A percentile compares a stretch with the other conserved stretches of the same genome.
These are phyloP conservation scores for Raddia distichophylla DNA, from an alignment of 176 grass and related monocot species.

Conservation along the genomic window DNA sequence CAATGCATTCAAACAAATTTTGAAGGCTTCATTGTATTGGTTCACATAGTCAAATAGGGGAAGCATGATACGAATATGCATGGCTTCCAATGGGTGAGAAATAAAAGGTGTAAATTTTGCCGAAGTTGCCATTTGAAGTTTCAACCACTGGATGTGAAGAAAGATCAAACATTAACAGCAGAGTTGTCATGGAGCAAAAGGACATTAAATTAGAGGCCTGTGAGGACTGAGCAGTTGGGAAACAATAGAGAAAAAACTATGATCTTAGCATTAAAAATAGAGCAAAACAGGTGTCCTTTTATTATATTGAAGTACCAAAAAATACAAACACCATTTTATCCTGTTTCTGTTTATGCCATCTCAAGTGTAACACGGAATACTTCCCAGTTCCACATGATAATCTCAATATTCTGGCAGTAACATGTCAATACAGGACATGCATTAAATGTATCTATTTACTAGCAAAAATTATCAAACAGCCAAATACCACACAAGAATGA, in stretches of 20 bases:
- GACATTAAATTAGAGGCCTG: not conserved
- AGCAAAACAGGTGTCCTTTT: not conserved
- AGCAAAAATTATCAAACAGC: not conserved
- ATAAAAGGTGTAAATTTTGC: not conserved
- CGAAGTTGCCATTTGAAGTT: not conserved
- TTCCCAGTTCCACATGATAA: not conserved
- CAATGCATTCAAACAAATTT: not conserved
- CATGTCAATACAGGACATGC: not conserved
- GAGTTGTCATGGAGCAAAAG: not conserved
- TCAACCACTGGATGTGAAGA: not conserved
- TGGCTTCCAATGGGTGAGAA: not conserved
- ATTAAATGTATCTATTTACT: not conserved
- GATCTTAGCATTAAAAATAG: not conserved
- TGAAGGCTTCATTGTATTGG: not conserved
- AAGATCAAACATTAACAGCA: not conserved
- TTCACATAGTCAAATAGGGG: not conserved
- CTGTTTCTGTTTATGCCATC: not conserved
- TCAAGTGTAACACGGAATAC: not conserved
- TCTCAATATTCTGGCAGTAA: not conserved
- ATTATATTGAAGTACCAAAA: not conserved
- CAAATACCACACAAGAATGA: conserved; percentile 2
- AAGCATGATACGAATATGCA: not conserved
- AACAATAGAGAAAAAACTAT: not conserved
- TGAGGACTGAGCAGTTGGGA: not conserved
- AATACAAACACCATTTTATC: not conserved